Conservation (phyloP, 768 basidiomycete species). For the Russula foetens region DNA sequence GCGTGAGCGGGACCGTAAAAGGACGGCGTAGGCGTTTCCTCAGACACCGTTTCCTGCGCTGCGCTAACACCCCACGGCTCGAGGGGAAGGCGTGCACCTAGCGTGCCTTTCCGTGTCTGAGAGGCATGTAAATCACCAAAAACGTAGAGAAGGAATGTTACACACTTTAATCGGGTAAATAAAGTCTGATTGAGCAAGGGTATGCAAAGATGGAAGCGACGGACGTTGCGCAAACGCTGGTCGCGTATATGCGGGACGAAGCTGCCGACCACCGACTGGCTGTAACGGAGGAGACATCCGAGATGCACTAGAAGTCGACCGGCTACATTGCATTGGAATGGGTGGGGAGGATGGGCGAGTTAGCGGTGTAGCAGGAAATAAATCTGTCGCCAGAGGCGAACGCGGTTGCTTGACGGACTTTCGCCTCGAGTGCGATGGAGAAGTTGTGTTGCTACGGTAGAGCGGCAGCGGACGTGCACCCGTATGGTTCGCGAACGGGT, state of each 20-base stretch:
- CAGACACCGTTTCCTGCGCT: constrained; percentile 1
- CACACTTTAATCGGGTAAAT: constrained; percentile 33
- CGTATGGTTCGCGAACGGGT: constrained; percentile 63
- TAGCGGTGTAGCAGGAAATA: not conserved
- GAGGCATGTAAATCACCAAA: not conserved
- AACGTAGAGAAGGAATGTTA: not conserved
- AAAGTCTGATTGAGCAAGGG: constrained; percentile 32
- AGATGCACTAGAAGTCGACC: constrained; percentile 17
- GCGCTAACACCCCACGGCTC: constrained; percentile 34
- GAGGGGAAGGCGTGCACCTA: constrained; percentile 36
- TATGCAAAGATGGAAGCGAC: constrained; percentile 35
- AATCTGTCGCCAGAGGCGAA: constrained; percentile 13
- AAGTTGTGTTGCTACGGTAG: constrained; percentile 17
- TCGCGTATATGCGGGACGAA: constrained; percentile 34
- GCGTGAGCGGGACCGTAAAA: constrained; percentile 10
- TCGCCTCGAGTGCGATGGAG: constrained; percentile 10
- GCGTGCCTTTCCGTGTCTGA: constrained; percentile 35
- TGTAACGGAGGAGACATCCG: constrained; percentile 6
- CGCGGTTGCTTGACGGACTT: constrained; percentile 9
- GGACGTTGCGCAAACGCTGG: constrained; percentile 36
- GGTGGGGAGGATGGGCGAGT: constrained; percentile 2
- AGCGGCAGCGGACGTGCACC: constrained; percentile 20
- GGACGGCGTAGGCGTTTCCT: constrained; percentile 3
- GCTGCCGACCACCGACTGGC: constrained; percentile 22
- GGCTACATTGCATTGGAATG: constrained; percentile 17